Evolutionary conservation across 148 eudicot genomes (phyloP).

Genomic region (Gaultheria prostrata): DNA sequence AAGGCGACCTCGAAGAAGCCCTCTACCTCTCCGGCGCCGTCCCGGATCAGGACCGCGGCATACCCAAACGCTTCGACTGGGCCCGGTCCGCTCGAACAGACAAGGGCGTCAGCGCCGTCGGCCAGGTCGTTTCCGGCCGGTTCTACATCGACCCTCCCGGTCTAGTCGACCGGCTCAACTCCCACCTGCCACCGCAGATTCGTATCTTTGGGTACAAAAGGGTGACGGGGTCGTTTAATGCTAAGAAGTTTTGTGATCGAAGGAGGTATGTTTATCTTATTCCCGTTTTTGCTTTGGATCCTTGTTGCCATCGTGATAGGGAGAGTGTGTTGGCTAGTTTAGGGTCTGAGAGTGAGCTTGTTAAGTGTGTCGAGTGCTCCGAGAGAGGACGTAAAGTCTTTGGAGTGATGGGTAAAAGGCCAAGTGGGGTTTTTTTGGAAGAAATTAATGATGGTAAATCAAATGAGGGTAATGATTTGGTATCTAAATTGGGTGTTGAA

Average conservation of each 20-base stretch:
- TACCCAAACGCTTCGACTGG: slow-evolving; percentile 61
- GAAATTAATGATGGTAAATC: not conserved
- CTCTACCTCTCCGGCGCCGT: slow-evolving; percentile 67
- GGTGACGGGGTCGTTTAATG: slow-evolving; percentile 55
- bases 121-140: slow-evolving; percentile 84
- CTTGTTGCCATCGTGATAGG: slow-evolving; percentile 69
- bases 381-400: slow-evolving; percentile 85
- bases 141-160: slow-evolving; percentile 83
- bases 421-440: slow-evolving; percentile 10
- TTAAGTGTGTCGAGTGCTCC: slow-evolving; percentile 71
- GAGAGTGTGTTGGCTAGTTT: slow-evolving; percentile 83
- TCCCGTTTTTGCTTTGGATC: slow-evolving; percentile 87
- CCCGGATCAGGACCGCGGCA: slow-evolving; percentile 60
- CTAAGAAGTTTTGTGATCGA: slow-evolving; percentile 82
- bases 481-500: not conserved
- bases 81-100: slow-evolving; percentile 94
- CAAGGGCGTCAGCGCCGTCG: slow-evolving; percentile 89
- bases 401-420: slow-evolving; percentile 64
- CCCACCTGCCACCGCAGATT: slow-evolving; percentile 49
- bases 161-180: slow-evolving; percentile 53
- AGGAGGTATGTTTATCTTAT: slow-evolving; percentile 81
- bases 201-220: slow-evolving; percentile 71
- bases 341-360: slow-evolving; percentile 72
- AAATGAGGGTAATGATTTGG: not conserved
- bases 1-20: slow-evolving; percentile 90